Evolutionary conservation across 768 basidiomycete species (phyloP), one percentile per base, ranked within the genome.

Genomic region (Sutorius australiensis): DNA sequence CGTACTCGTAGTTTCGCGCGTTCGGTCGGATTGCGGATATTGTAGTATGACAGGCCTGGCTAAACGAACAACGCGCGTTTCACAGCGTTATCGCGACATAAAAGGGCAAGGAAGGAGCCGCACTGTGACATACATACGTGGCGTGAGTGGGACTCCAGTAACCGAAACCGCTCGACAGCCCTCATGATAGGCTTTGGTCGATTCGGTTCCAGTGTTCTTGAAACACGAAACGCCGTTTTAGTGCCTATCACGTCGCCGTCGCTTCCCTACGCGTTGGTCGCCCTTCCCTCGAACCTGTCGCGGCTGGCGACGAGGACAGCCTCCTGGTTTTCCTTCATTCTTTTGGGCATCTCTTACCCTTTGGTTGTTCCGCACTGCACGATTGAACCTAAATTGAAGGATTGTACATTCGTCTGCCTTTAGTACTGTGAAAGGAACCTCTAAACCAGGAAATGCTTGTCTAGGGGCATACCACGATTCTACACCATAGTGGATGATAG

Each of bases 341-440:
- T 51, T 16, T 19, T 69, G 44, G 57, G 34, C 24, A 31, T 42
- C 31, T 43, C 63, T 0, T 79, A 75, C 64, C 16, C 9, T 46
- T 6, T 46, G 36, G 24, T 73, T 28, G 61, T 70, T 3, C 57
- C 66, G 0, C 44, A 39, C 37, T 75, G 68, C 61, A 44, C 24
- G 14, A 17, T 16, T 17, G 32, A 48, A 40, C 2, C 13, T 30
- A 30, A 30, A 21, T 16, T 14, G 21, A 27, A 43, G 13, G 27
- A 3, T 27, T 24, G 33, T 47, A 27, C 12, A 45, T 36, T 50
- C 16, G 14, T 57, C 8, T 34, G 27, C 21, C 21, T 47, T 36
- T 46, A 53, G n/a, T 42, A 42, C 12, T 10, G 24, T 45, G 13
- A 43, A 56, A 6, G 17, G 28, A 55, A 33, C 8, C 40, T 56